Percentiles rank a stretch among this genome's conserved stretches.
Conservation (phyloP, 352 stramenopile species). For the Globisporangium acanthophoron region DNA sequence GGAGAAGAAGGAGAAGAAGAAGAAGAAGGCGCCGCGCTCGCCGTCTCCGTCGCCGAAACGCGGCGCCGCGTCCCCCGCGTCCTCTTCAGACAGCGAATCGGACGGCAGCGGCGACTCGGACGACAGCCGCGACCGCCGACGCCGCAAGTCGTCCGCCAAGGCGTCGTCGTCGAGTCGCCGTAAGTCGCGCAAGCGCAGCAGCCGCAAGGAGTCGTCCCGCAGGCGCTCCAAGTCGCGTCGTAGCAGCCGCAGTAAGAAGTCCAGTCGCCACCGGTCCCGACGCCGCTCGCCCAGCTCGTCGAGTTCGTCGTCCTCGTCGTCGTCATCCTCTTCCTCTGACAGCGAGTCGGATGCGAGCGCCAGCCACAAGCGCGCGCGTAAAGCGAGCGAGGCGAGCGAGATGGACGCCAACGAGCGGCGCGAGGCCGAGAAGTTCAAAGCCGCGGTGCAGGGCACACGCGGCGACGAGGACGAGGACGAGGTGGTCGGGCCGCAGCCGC, state of each 20-base stretch:
- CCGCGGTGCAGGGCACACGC: constrained; percentile 65
- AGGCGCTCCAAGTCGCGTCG: constrained; percentile 23
- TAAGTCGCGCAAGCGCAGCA: constrained; percentile 18
- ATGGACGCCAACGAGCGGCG: constrained; percentile 52
- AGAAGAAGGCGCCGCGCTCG: constrained; percentile 27
- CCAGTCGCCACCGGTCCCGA: constrained; percentile 11
- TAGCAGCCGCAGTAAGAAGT: constrained; percentile 11
- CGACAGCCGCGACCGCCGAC: constrained; percentile 4
- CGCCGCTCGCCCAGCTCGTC: constrained; percentile 7
- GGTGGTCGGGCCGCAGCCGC: constrained; percentile 83
- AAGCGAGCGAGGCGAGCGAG: constrained; percentile 17
- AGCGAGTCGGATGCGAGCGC: constrained; percentile 14
- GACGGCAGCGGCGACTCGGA: constrained; percentile 8
- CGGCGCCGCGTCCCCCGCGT: constrained; percentile 24
- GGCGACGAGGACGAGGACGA: constrained; percentile 74
- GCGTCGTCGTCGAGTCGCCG: constrained; percentile 16
- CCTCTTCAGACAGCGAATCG: constrained; percentile 22
- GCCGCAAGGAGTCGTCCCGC: constrained; percentile 18
- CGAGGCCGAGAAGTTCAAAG: constrained; percentile 88
- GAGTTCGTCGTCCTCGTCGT: background rate
- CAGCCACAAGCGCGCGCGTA: constrained; percentile 18
- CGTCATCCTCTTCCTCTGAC: constrained; percentile 5
- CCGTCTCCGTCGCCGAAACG: constrained; percentile 34
- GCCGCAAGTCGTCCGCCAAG: constrained; percentile 17
- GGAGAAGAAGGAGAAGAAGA: constrained; percentile 36